Base-by-base conservation (phyloP, 2,329 filamentous ascomycete genomes). In the Arthrobotrys conoides region DNA sequence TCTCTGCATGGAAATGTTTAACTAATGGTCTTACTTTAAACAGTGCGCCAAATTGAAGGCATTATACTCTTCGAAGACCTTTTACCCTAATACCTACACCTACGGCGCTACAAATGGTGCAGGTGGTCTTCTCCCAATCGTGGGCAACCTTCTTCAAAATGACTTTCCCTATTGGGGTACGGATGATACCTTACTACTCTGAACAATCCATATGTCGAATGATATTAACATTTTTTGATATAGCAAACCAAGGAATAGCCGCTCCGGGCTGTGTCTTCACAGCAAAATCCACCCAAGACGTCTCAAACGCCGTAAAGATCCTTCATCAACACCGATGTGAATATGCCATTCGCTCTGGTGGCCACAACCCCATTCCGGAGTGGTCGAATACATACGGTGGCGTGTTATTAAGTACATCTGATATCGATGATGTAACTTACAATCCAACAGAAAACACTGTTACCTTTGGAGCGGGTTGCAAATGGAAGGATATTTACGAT, bases 301-400 rank as follows among this genome's bases (percentile, higher is more conserved):
- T 86, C 5, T 83, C 85, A 3, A 79, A 80, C 6, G 82, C 83
- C 1, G 81, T 86, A 20, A 84, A 83, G 53, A 81, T 84, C 1
- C 81, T 87, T 0, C 80, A 81, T 27, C 61, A 80, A 3, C 80
- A 81, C 5, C 48, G 82, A 14, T 84, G 84, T 57, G 81, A 82
- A 5, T 86, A 86, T 76, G 85, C 84, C 18, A 83, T 87, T 38
- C 83, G 84, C 0, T 83, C 83, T 18, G 85, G 85, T 41, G 84
- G 85, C 2, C 84, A 86, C 48, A 84, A 82, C 27, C 80, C 82
- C 24, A 83, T 83, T 61, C 75, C 83, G 0, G 84, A 2, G 81
- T 83, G 69, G 85, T 85, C 48, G 81, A 84, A 83, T 63, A 82
- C 86, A 10, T 79, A 83, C 8, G 82, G 83, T 18, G 85, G 85